Conservation (phyloP, 2,329 filamentous ascomycete genomes). For the Sporothrix protearum region DNA sequence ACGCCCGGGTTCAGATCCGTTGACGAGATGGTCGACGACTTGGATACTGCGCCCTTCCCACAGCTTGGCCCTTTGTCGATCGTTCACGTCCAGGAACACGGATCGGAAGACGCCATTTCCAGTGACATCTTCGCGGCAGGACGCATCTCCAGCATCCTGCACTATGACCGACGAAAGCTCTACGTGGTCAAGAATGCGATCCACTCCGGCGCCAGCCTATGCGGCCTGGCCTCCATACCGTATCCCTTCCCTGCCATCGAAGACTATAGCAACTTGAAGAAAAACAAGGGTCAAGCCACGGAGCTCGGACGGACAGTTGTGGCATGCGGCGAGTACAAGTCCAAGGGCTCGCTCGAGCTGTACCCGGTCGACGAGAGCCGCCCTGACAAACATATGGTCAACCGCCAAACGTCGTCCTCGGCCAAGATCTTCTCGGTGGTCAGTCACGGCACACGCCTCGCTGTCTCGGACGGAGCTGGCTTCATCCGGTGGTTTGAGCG, state of each 20-base stretch:
- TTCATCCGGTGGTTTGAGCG: constrained; percentile 87
- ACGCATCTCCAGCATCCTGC: constrained; percentile 80
- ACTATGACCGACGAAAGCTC: constrained; percentile 85
- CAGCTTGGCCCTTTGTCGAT: constrained; percentile 81
- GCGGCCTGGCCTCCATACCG: constrained; percentile 66
- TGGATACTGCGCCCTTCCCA: constrained; percentile 51
- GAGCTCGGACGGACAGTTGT: constrained; percentile 61
- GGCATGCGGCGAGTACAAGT: constrained; percentile 86
- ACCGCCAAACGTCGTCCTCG: constrained; percentile 76
- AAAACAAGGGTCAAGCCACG: neutral
- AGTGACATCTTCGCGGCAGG: constrained; percentile 85
- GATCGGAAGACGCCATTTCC: constrained; percentile 52
- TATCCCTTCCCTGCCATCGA: constrained; percentile 63
- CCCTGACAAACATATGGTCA: constrained; percentile 54
- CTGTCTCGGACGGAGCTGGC: constrained; percentile 79
- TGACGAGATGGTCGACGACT: constrained; percentile 43
- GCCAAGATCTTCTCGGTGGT: constrained; percentile 79
- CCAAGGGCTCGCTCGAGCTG: constrained; percentile 84
- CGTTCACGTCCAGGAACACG: constrained; percentile 65
- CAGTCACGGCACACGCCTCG: constrained; percentile 76
- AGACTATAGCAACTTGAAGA: constrained; percentile 41
- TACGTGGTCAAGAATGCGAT: constrained; percentile 73
- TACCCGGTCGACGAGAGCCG: constrained; percentile 56
- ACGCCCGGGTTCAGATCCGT: constrained; percentile 34
- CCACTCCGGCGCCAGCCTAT: constrained; percentile 77